Conservation (phyloP, 352 stramenopile species). For the Saprolegnia parasitica region DNA sequence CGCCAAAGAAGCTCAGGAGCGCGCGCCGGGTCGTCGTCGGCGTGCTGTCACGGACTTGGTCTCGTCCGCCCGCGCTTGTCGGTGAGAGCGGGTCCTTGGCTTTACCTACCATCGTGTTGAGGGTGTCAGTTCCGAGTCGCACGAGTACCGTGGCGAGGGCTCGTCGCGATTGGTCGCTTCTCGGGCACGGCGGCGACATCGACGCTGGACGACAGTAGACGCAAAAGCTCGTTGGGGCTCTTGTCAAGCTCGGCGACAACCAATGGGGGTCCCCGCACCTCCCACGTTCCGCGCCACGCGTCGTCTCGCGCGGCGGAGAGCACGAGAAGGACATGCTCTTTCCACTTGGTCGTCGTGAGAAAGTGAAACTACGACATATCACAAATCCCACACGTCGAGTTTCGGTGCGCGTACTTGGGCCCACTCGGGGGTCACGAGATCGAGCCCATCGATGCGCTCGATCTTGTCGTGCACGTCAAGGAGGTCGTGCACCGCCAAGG, state of each 20-base stretch:
- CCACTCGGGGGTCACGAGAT: background rate
- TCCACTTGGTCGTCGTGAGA: constrained; percentile 28
- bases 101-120: background rate
- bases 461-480: constrained; percentile 20
- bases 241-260: constrained; percentile 15
- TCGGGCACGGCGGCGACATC: background rate
- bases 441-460: background rate
- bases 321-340: constrained; percentile 1
- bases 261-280: background rate
- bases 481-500: background rate
- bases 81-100: constrained; percentile 6
- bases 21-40: constrained; percentile 24
- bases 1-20: constrained; percentile 28
- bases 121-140: background rate
- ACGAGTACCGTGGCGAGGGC: constrained; percentile 19
- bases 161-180: constrained; percentile 12
- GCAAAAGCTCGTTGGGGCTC: constrained; percentile 1
- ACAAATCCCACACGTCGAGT: background rate
- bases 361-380: constrained; percentile 15
- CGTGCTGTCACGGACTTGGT: constrained; percentile 8
- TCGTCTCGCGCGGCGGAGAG: background rate
- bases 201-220: background rate
- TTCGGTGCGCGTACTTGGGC: constrained; percentile 18
- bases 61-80: background rate
- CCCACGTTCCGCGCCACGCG: constrained; percentile 7